Evolutionary conservation across 164 flowering plant species (phyloP).

Genomic region (Annona squamosa): DNA sequence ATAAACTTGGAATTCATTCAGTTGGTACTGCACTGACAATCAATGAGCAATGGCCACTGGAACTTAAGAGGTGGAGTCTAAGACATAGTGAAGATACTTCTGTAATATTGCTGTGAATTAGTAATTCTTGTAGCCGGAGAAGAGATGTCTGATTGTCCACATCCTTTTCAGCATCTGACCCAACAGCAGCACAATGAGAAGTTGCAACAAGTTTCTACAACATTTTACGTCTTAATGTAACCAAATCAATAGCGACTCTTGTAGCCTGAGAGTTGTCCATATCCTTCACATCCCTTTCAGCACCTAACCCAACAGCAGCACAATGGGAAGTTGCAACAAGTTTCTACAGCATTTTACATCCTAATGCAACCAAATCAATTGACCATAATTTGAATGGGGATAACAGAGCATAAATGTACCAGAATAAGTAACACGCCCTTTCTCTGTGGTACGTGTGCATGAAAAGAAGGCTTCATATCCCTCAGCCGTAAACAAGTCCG

Average conservation of each 20-base stretch:
- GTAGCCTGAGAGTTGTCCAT: neutral
- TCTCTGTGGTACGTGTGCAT: constrained; percentile 68
- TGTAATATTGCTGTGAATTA: too few species aligned
- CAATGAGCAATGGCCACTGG: neutral
- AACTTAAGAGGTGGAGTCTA: neutral
- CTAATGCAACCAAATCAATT: neutral
- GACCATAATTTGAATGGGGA: neutral
- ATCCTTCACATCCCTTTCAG: neutral
- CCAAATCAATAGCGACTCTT: neutral
- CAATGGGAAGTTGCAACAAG: neutral
- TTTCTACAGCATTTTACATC: neutral
- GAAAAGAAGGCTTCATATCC: constrained; percentile 96
- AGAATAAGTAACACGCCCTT: constrained; percentile 78
- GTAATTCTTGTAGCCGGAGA: neutral
- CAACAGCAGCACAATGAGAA: neutral
- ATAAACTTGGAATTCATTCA: neutral
- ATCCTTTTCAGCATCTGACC: too few species aligned
- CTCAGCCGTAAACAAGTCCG: constrained; percentile 76
- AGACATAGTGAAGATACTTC: neutral
- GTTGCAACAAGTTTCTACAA: neutral
- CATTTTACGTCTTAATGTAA: neutral
- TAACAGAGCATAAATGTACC: constrained; percentile 31
- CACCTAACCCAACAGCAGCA: too few species aligned
- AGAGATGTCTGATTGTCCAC: neutral
- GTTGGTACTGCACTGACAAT: neutral